phyloP scores from a whole-genome alignment of 139 green algal genomes.

The Chlorella sp. region DNA sequence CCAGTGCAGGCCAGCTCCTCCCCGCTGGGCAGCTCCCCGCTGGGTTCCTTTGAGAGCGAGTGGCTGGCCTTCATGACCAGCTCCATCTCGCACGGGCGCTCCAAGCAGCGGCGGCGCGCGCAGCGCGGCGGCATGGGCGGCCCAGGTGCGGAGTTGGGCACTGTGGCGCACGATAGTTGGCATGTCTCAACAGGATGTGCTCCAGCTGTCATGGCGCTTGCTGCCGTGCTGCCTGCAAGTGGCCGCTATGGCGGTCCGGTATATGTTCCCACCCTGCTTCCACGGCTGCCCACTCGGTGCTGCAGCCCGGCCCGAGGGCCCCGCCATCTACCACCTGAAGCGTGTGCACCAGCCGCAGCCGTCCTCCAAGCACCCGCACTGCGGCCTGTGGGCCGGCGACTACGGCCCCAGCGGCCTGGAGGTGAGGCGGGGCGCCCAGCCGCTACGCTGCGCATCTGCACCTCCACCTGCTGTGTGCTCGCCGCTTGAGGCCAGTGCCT shows the following conservation, averaged over 20 bases:
- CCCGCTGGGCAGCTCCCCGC: conserved; percentile 45
- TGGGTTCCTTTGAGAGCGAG: conserved; percentile 56
- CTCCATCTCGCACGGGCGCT: neutral
- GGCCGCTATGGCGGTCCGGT: neutral
- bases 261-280: neutral
- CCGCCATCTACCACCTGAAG: conserved; percentile 35
- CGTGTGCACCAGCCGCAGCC: conserved; percentile 34
- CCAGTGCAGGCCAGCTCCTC: conserved; percentile 17
- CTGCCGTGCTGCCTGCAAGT: neutral
- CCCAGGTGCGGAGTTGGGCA: neutral
- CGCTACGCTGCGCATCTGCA: neutral
- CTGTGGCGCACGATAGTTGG: neutral
- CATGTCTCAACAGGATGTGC: neutral
- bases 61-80: conserved; percentile 54
- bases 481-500: neutral
- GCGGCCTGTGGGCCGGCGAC: conserved; percentile 41
- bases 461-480: neutral
- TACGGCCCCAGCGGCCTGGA: conserved; percentile 1
- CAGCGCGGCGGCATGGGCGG: neutral
- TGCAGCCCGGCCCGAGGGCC: conserved; percentile 9
- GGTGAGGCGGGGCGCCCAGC: neutral
- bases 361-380: conserved; percentile 39
- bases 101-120: conserved; percentile 14
- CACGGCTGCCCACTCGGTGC: neutral
- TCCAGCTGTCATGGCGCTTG: neutral